Evolutionary conservation across 352 stramenopile species (phyloP), one percentile per base, ranked within the genome.

Genomic region (Phytopythium boreale): DNA sequence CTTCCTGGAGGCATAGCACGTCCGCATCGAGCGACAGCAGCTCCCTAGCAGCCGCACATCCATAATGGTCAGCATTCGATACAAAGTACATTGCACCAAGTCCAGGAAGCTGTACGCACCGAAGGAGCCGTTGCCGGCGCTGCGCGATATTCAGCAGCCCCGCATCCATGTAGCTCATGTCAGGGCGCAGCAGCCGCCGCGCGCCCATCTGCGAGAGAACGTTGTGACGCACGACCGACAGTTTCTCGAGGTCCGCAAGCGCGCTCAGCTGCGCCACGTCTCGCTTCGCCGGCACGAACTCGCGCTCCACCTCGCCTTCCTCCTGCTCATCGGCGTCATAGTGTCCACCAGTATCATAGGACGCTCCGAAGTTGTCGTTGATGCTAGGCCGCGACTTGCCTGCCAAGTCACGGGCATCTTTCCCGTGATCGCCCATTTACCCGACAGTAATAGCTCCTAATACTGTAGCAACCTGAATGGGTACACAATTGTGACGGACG

Each of bases 1-100:
- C 80, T 69, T 97, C 89, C 76, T 88, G 65, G 1, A 97, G 74
- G 47, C 88, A 96, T 49, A 96, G 58, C 53, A 97, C 75, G 59
- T 97, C 88, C 15, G 89, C 85, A 47, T 93, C 83, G 49, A 84
- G 88, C 24, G 71, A 79, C 22, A 94, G 47, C 6, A 97, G 79
- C 61, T 97, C 88, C 14, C 80, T 90, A 31, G 34, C 4, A 10
- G 11, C 17, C 51, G 24, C n/a, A 53, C 6, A 2, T 5, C 14
- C n/a, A 0, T 12, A 17, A 34, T 15, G 4, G 47, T 46, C 29
- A 67, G 19, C 39, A 1, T 10, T 56, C 12, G 46, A 34, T n/a
- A n/a, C 11, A 4, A 39, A 36, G 31, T 36, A 36, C 19, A 15
- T n/a, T n/a, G 61, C 43, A 62, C 9, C 27, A 39, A 43, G 44